Evolutionary conservation across 2,329 filamentous ascomycete species (phyloP).

Genomic region (Plectosphaerella sp.): DNA sequence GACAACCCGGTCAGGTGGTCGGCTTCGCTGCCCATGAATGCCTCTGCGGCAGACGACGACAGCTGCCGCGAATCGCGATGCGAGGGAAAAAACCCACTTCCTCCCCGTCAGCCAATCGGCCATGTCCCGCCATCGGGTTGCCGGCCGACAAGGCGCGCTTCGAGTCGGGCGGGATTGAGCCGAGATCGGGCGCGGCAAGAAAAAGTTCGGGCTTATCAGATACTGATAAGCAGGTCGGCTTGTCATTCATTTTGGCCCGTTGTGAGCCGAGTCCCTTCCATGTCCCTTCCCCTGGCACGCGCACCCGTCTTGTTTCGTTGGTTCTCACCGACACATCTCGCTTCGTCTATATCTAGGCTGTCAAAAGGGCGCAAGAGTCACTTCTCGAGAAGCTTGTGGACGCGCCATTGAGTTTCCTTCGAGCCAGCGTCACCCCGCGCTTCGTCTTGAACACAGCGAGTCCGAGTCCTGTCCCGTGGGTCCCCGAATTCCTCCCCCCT

Average conservation of each 20-base stretch:
- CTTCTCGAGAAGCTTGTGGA: background rate
- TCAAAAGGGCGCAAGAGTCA: background rate
- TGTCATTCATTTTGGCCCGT: constrained; percentile 1
- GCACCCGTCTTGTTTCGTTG: background rate
- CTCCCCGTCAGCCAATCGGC: background rate
- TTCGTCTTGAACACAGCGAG: no score
- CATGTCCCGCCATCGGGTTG: background rate
- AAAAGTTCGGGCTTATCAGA: background rate
- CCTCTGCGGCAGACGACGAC: no score
- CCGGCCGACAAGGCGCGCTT: background rate
- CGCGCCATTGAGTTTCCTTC: background rate
- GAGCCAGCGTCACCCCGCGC: background rate
- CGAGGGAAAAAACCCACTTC: no score
- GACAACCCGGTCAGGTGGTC: no score
- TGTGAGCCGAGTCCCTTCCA: background rate
- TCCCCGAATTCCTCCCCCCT: background rate
- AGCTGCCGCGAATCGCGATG: no score
- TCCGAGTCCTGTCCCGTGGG: no score
- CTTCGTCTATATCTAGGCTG: background rate
- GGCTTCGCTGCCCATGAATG: no score
- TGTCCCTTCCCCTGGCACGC: background rate
- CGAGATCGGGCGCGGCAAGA: background rate
- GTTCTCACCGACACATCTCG: background rate
- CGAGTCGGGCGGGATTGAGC: background rate
- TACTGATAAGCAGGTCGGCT: constrained; percentile 1